Percentiles rank a stretch among this genome's conserved stretches.
Evolutionary conservation across 176 grass and related monocot species (phyloP).

Genomic region (Saccharum spontaneum): DNA sequence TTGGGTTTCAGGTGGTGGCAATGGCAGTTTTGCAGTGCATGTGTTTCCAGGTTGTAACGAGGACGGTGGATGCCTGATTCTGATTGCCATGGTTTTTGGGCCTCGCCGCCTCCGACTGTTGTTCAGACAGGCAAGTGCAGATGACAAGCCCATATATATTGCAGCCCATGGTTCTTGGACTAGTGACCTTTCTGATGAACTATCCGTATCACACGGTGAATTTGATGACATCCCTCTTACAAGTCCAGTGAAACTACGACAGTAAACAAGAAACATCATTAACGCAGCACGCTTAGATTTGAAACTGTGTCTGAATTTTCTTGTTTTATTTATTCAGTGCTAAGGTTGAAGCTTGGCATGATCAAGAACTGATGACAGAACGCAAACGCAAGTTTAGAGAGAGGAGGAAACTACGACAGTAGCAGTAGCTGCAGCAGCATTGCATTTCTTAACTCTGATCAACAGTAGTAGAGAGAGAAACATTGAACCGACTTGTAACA

Average conservation of each 20-base stretch:
- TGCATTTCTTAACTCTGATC: conserved; percentile 12
- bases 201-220: not conserved
- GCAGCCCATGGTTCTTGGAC: not conserved
- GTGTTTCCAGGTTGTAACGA: too few relatives aligned
- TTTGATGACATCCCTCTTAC: not conserved
- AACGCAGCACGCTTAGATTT: not conserved
- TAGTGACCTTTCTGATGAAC: not conserved
- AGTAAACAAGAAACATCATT: not conserved
- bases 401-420: not conserved
- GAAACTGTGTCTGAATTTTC: not conserved
- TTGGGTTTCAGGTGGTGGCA: too few relatives aligned
- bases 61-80: not conserved
- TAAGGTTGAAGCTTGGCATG: not conserved
- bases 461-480: not conserved
- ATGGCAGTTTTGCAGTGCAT: too few relatives aligned
- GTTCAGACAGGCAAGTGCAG: not conserved
- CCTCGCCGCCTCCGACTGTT: not conserved
- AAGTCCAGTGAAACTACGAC: not conserved
- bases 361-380: not conserved
- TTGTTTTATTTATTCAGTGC: not conserved
- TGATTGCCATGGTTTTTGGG: not conserved
- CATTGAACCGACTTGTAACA: conserved; percentile 1
- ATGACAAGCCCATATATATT: not conserved
- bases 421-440: not conserved
- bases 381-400: not conserved